Base-by-base conservation (phyloP, 257 asterid species). In the Thymus mandschuricus region DNA sequence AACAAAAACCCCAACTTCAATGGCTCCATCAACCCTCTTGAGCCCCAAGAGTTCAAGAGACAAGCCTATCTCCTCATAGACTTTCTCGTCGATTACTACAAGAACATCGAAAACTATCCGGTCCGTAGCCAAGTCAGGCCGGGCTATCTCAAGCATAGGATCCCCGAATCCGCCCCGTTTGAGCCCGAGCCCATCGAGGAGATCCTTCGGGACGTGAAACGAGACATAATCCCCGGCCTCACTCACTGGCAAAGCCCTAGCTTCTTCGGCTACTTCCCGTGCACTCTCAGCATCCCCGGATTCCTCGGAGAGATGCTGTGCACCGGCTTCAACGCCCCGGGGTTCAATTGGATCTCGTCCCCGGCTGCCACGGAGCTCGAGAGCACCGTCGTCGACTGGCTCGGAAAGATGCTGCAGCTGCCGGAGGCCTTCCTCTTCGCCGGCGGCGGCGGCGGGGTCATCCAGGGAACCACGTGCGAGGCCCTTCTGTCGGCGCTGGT, bases 181-280 rank as follows among this genome's bases (percentile, higher is more conserved):
- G 73, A 69, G 0, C 85, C 92, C 6, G 89, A 88, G 13, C 76
- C 84, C 29, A 76, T 90, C 1, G 88, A 90, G 27, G 75, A 59
- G 1, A 86, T 90, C 55, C 81, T 90, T 3, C 11, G 41, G 0
- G 95, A 88, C 15, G 80, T 90, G n/a, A 81, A 64, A 10, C 80
- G 64, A n/a, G 80, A 83, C 52, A 88, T 88, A 8, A 76, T 88
- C 7, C 92, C 91, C 0, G 92, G 96, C 44, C 70, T 89, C 13
- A 87, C 91, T 0, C 87, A 89, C 60, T 85, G 96, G 94, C 87
- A 82, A 60, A 87, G 96, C 75, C 96, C 96, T 10, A 85, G 83
- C 10, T 86, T 85, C 57, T 89, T 10, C 28, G 96, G 86, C 1
- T 87, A 81, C 49, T 89, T 85, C 66, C 93, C 91, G 0, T 79